Evolutionary conservation across 2,329 filamentous ascomycete genomes (phyloP), one percentile per base, ranked within the genome.

Genomic region (Penicillium corylophilum): DNA sequence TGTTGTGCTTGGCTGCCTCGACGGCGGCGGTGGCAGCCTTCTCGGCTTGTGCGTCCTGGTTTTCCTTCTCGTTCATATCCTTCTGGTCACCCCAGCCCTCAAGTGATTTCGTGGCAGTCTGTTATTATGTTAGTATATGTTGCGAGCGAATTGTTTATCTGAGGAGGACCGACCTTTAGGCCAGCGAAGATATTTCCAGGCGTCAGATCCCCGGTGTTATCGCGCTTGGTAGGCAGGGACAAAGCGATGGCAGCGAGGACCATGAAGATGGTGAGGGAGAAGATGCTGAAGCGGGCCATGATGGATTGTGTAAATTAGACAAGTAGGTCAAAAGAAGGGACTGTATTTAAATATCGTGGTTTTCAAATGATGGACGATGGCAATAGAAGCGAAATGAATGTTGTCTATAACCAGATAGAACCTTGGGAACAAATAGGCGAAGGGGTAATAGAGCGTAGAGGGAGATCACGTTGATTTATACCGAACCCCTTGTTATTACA

Each of bases 261-360:
- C 23, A 71, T 53, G 44, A 66, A 59, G 39, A 64, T 47, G 16
- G 67, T 61, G 24, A 70, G 50, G 45, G 68, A 53, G 23, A 65
- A 67, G 20, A 69, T 36, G 38, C 42, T 69, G 59, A 68, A 57
- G 35, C 67, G 69, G 39, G 65, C 59, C 69, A 71, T 71, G 54
- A 26, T 64, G 54, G 36, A 52, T 50, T 22, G 29, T 35, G 22
- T 56, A 29, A 44, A 18, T 26, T 41, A n/a, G 20, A 41, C 13
- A 54, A 51, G 23, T 48, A 20, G 35, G 46, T 44, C 0, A 41
- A 38, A 10, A 31, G 31, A 53, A 54, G 18, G 12, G 29, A 45
- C 7, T 53, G 52, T 52, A 47, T 51, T 44, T 45, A 57, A 47
- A 24, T 26, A 8, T n/a, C 23, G 49, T 39, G 29, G 29, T 16